These are phyloP conservation scores for Suillus bovinus DNA, from an alignment of 768 basidiomycete genomes.

Conservation along the genomic window DNA sequence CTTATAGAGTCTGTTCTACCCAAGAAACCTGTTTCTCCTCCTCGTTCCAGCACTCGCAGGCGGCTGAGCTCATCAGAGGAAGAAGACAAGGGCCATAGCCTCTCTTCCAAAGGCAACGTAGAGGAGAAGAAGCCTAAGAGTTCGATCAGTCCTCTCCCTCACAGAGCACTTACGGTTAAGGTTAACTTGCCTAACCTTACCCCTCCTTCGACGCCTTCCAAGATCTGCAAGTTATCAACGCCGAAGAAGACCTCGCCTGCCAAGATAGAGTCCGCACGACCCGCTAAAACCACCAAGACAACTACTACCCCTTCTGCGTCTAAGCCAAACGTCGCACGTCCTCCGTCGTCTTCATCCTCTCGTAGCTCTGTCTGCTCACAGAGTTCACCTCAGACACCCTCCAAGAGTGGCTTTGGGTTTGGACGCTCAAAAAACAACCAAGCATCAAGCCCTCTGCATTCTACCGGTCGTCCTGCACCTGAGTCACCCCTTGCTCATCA, in stretches of 20 bases:
- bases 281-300: conserved; percentile 58
- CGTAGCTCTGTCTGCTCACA: conserved; percentile 46
- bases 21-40: conserved; percentile 58
- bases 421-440: conserved; percentile 28
- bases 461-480: conserved; percentile 34
- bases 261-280: conserved; percentile 48
- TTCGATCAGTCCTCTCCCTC: conserved; percentile 75
- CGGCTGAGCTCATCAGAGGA: conserved; percentile 69
- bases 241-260: conserved; percentile 34
- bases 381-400: conserved; percentile 28
- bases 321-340: conserved; percentile 49
- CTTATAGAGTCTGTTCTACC: conserved; percentile 40
- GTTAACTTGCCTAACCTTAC: conserved; percentile 40
- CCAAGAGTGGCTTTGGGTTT: conserved; percentile 35
- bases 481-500: conserved; percentile 60
- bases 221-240: conserved; percentile 37
- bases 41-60: conserved; percentile 55
- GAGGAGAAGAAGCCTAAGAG: conserved; percentile 48
- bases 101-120: conserved; percentile 32
- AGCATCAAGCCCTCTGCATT: conserved; percentile 32
- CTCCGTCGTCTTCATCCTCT: conserved; percentile 67
- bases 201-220: conserved; percentile 50
- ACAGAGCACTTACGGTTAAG: conserved; percentile 54
- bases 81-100: conserved; percentile 45
- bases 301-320: conserved; percentile 41